Base-by-base conservation (phyloP, 2,329 filamentous ascomycete genomes). In the Aspergillus fumigatus region DNA sequence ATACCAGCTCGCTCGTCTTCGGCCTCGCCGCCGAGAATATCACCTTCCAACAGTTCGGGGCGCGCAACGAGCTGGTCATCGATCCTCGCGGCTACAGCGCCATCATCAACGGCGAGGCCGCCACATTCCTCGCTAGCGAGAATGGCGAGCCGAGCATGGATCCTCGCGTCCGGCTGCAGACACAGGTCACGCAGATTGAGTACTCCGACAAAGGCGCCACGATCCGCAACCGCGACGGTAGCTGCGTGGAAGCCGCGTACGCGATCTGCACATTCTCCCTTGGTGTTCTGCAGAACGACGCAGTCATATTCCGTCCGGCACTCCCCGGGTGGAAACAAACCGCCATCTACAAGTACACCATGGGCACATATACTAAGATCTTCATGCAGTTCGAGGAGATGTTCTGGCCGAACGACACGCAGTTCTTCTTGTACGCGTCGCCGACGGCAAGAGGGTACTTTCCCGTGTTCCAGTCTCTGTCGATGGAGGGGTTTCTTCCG, bases 341-440 rank as follows among this genome's bases (percentile, higher is more conserved):
- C 3, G 82, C 84, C 0, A 87, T 89, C 52, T 78, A 82, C 2
- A 83, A 80, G 40, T 88, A 88, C 67, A 75, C 79, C 54, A 88
- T 89, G 82, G 86, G 83, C 3, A 88, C 85, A 0, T 89, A 88
- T 71, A 89, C 85, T 51, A 89, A 89, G 67, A 82, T 89, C 58
- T 89, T 89, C 71, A 74, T 87, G 55, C 86, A 88, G 60, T 89
- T 89, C 70, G 74, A 84, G 58, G 75, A 84, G 55, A 81, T 83
- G 0, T 89, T 89, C 70, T 89, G 86, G 87, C 78, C 80, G 62
- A 65, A 72, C 0, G 71, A 79, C 25, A 79, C 76, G 2, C 78
- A 84, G 54, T 84, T 78, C 65, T 76, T 80, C 59, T 72, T 83
- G 25, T 83, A 82, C 58, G 79, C 80, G 0, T 74, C 77, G 21